These are phyloP conservation scores for Chaetomium globosum DNA, from an alignment of 2,329 filamentous ascomycete species.

Conservation along the genomic window DNA sequence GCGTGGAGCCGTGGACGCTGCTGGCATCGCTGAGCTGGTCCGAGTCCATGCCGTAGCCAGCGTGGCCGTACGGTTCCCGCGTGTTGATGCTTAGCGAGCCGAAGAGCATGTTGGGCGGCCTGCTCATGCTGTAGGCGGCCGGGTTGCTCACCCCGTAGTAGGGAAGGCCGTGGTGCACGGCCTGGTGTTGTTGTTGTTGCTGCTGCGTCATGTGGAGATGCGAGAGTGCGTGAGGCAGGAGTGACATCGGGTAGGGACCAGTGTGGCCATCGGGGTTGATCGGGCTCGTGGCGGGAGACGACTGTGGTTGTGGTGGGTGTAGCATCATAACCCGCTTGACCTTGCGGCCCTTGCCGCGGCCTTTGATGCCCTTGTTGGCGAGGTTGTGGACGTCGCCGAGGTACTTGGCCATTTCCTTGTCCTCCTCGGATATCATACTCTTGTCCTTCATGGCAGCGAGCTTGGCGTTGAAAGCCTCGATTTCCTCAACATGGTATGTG, in stretches of 20 bases:
- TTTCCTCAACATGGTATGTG: slow-evolving; percentile 80
- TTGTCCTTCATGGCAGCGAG: slow-evolving; percentile 66
- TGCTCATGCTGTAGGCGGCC: slow-evolving; percentile 43
- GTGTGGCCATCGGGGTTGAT: slow-evolving; percentile 8
- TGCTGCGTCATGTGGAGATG: slow-evolving; percentile 21
- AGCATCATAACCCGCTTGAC: slow-evolving; percentile 48
- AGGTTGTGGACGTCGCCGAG: slow-evolving; percentile 92
- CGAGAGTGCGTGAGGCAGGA: slow-evolving; percentile 25
- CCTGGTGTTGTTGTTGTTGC: slow-evolving; percentile 17
- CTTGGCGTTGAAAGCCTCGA: slow-evolving; percentile 68
- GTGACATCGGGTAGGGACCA: slow-evolving; percentile 16
- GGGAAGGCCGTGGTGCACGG: slow-evolving; percentile 22
- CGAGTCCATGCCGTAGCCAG: slow-evolving; percentile 50
- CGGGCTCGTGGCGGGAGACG: slow-evolving; percentile 9
- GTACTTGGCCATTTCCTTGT: slow-evolving; percentile 80
- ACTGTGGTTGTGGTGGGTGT: slow-evolving; percentile 15
- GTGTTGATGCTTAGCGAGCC: slow-evolving; percentile 1
- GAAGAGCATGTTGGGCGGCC: slow-evolving; percentile 18
- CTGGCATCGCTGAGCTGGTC: slow-evolving; percentile 46
- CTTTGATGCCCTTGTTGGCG: slow-evolving; percentile 97
- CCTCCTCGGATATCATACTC: slow-evolving; percentile 65
- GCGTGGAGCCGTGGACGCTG: slow-evolving; percentile 43
- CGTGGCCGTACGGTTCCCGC: slow-evolving; percentile 30
- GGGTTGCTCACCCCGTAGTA: slow-evolving; percentile 40
- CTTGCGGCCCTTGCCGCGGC: slow-evolving; percentile 80